A percentile compares a stretch with the other conserved stretches of the same genome.
Evolutionary conservation across 1,284 basidiomycete genomes (phyloP).

Genomic region (Psilocybe mexicana): DNA sequence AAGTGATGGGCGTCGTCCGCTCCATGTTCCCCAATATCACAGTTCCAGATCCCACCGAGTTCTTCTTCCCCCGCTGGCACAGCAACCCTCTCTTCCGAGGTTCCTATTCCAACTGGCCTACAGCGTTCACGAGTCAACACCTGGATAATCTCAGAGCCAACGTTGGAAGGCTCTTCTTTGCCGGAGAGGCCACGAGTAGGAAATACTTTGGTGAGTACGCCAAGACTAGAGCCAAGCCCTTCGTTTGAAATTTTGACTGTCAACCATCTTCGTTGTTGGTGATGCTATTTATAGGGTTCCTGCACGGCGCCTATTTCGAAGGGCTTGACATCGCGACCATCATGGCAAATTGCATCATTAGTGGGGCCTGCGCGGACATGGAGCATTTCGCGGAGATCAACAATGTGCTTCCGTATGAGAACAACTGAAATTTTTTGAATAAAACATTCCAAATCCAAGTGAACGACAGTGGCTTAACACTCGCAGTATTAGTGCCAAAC

Average conservation of each 20-base stretch:
- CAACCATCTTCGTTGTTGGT: not conserved
- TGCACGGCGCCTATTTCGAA: conserved; percentile 28
- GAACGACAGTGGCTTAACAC: too few relatives aligned
- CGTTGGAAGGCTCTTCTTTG: conserved; percentile 60
- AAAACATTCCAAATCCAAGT: too few relatives aligned
- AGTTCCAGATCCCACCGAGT: conserved; percentile 54
- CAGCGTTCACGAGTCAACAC: conserved; percentile 53
- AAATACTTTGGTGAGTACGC: conserved; percentile 42
- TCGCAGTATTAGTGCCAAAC: too few relatives aligned
- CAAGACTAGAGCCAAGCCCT: not conserved
- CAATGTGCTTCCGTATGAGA: conserved; percentile 20
- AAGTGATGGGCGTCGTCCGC: conserved; percentile 55
- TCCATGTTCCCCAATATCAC: conserved; percentile 56
- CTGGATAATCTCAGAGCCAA: conserved; percentile 59
- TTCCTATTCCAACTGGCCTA: conserved; percentile 70
- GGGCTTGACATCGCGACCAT: conserved; percentile 19
- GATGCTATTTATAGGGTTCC: conserved; percentile 19
- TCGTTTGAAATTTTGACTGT: not conserved
- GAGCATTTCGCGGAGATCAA: conserved; percentile 18
- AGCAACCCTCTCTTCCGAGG: conserved; percentile 60
- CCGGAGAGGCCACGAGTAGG: conserved; percentile 62
- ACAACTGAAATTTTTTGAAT: conserved; percentile 7
- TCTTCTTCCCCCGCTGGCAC: conserved; percentile 60
- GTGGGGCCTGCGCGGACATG: conserved; percentile 13
- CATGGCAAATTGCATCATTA: conserved; percentile 21